Base-by-base conservation (phyloP, 1,284 basidiomycete species). In the Leccinum huronense region DNA sequence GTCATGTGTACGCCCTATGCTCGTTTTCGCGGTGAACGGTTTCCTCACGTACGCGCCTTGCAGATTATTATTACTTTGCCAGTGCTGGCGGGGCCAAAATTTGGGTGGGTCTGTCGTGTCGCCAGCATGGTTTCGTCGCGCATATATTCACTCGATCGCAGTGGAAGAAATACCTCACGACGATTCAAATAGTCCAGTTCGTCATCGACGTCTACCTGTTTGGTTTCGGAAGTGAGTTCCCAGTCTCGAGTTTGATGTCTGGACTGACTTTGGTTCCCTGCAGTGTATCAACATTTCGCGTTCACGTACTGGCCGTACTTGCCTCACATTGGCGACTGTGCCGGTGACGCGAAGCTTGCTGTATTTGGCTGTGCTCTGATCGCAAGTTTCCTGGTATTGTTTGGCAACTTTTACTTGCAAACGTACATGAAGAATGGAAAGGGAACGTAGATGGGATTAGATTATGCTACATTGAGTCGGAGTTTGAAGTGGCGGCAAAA, bases 101-200 rank as follows among this genome's bases (percentile, higher is more conserved):
- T 78, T 97, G 95, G 95, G 93, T 94, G 75, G 63, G 85, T 75
- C 69, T 6, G 42, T 62, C 65, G 11, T 27, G 27, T 23, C 23
- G 3, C 10, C 23, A 16, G n/a, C n/a, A 9, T 57, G 40, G n/a
- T n/a, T 31, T 53, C 19, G 57, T 45, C 53, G 55, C 27, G 57
- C 34, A 65, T 58, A 60, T 62, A 13, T 61, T 11, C 16, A 54
- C 65, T 71, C 51, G 8, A 19, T 16, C 4, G 5, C 31, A 93
- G 92, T 98, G 96, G 95, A 98, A 97, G 83, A 94, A 95, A 79
- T 91, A 95, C 78, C 82, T 98, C 69, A 98, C 97, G 59, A 88
- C 88, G 59, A 89, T 97, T 84, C 97, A 99, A 80, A 98, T 99
- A 75, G 83, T 84, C 57, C 95, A 98, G 79, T 98, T 98, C 77